Evolutionary conservation across 768 basidiomycete genomes (phyloP).

Genomic region (Crassisporium funariophilum): DNA sequence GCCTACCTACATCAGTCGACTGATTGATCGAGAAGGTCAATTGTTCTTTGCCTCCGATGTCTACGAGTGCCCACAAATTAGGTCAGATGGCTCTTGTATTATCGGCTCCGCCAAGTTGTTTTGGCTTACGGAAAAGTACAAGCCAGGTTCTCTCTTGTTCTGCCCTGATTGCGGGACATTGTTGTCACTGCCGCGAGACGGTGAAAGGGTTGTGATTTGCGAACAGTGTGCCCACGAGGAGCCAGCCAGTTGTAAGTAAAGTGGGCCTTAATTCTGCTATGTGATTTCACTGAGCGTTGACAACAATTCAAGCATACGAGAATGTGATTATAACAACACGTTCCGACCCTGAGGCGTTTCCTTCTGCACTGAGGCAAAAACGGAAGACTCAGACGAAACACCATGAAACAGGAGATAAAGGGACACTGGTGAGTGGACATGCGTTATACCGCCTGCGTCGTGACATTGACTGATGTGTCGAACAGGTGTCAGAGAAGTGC

Average conservation of each 20-base stretch:
- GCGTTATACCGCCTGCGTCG: neutral
- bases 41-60: constrained; percentile 9
- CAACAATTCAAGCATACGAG: constrained; percentile 73
- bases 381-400: constrained; percentile 86
- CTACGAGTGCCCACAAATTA: constrained; percentile 36
- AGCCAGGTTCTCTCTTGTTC: constrained; percentile 85
- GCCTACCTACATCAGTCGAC: too few relatives aligned
- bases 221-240: constrained; percentile 89
- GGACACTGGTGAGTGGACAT: constrained; percentile 43
- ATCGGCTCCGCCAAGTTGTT: neutral
- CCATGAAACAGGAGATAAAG: constrained; percentile 73
- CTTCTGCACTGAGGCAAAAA: constrained; percentile 83
- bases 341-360: constrained; percentile 94
- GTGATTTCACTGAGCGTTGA: neutral
- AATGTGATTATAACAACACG: constrained; percentile 87
- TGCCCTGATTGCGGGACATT: constrained; percentile 93
- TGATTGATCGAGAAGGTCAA: too few relatives aligned
- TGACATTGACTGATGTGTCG: neutral
- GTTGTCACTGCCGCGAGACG: constrained; percentile 76
- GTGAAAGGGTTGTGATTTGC: constrained; percentile 75
- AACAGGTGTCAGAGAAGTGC: constrained; percentile 86
- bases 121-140: constrained; percentile 7
- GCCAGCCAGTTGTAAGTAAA: constrained; percentile 80
- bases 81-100: constrained; percentile 28
- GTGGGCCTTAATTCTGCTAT: too few relatives aligned